Percentiles rank a stretch among this genome's conserved stretches.
These are phyloP conservation scores for Sanghuangporus baumii DNA, from an alignment of 1,284 basidiomycete genomes.

Conservation along the genomic window DNA sequence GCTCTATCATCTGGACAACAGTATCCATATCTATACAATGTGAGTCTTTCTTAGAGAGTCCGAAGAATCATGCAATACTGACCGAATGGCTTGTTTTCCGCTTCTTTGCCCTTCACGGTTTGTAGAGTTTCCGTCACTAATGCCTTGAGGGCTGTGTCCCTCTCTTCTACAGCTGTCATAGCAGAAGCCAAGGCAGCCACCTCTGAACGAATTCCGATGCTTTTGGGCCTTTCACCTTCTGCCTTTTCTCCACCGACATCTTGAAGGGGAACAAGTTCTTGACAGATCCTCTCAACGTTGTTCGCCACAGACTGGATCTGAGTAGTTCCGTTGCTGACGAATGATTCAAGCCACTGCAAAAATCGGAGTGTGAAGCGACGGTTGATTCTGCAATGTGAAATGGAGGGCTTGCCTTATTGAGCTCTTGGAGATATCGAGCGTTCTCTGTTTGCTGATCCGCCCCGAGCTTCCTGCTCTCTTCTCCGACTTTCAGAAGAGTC, in stretches of 20 bases:
- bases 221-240: neutral
- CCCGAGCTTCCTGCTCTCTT: slow-evolving; percentile 41
- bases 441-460: slow-evolving; percentile 62
- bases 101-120: slow-evolving; percentile 33
- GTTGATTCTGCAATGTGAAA: neutral
- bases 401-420: slow-evolving; percentile 48
- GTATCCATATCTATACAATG: slow-evolving; percentile 45
- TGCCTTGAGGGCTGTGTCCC: slow-evolving; percentile 36
- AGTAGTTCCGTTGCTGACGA: slow-evolving; percentile 66
- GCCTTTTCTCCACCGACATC: neutral
- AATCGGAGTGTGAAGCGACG: neutral
- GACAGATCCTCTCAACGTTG: slow-evolving; percentile 55
- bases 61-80: slow-evolving; percentile 11
- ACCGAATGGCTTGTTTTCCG: slow-evolving; percentile 34
- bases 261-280: slow-evolving; percentile 36
- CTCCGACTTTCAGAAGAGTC: slow-evolving; percentile 39
- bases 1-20: slow-evolving; percentile 55
- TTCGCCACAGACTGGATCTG: slow-evolving; percentile 61
- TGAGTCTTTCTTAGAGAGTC: neutral
- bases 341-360: slow-evolving; percentile 73
- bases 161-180: slow-evolving; percentile 37
- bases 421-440: slow-evolving; percentile 67
- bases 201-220: neutral
- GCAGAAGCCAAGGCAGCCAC: slow-evolving; percentile 21
- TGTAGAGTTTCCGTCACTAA: slow-evolving; percentile 43